phyloP scores from a whole-genome alignment of 495 filamentous ascomycete genomes.

The Delitschia confertaspora region DNA sequence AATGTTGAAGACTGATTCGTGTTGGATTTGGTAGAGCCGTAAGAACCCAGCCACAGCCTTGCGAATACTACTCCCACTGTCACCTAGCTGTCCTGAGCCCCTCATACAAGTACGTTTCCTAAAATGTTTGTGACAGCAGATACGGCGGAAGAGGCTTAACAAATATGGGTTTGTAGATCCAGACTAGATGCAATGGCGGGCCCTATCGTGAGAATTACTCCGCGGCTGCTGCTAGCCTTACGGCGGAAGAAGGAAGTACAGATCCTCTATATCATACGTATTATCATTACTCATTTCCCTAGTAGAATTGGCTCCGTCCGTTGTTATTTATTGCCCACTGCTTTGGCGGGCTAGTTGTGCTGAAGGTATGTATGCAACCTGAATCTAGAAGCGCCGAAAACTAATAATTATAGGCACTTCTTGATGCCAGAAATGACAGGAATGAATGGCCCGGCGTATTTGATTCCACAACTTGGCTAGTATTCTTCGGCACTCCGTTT shows the following conservation, averaged over 20 bases:
- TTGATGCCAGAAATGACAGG: slow-evolving; percentile 1
- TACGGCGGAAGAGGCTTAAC: no score
- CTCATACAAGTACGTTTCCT: no score
- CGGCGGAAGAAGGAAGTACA: neutral
- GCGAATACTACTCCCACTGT: no score
- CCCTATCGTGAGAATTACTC: slow-evolving; percentile 8
- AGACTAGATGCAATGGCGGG: slow-evolving; percentile 8
- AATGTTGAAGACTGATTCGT: no score
- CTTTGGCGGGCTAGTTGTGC: slow-evolving; percentile 13
- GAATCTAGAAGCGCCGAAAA: neutral
- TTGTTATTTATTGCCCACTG: slow-evolving; percentile 10
- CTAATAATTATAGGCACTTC: slow-evolving; percentile 8
- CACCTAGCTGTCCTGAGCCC: no score
- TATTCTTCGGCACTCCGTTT: slow-evolving; percentile 10
- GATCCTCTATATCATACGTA: neutral
- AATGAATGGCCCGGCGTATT: slow-evolving; percentile 9
- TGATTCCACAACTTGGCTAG: slow-evolving; percentile 1
- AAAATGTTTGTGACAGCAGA: no score
- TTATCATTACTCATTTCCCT: no score
- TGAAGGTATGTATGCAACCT: no score
- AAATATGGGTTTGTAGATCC: slow-evolving; percentile 20
- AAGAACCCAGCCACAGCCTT: no score
- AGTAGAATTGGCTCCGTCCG: slow-evolving; percentile 1
- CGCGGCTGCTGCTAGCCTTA: slow-evolving; percentile 2
- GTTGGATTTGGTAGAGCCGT: no score